Conservation (phyloP, 2,329 filamentous ascomycete species). For the Fusarium nurragi region DNA sequence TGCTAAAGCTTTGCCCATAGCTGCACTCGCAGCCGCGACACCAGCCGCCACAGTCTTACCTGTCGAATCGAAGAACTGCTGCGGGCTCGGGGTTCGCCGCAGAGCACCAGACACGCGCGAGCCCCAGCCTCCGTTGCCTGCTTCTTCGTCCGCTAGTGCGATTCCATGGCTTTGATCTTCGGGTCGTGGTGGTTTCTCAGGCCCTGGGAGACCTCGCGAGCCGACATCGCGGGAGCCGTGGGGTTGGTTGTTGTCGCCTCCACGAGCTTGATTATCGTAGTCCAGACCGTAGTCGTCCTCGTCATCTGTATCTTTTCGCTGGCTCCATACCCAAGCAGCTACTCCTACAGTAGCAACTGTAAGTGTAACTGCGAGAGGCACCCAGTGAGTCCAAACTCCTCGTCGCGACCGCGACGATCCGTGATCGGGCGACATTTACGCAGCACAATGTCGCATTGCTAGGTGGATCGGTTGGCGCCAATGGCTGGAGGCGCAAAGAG, state of each 20-base stretch:
- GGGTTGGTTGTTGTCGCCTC: conserved; percentile 63
- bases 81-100: conserved; percentile 83
- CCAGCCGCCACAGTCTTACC: conserved; percentile 83
- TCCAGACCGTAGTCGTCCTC: conserved; percentile 63
- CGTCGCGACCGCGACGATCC: conserved; percentile 68
- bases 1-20: conserved; percentile 81
- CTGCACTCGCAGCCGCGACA: conserved; percentile 83
- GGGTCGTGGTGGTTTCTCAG: conserved; percentile 51
- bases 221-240: conserved; percentile 52
- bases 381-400: conserved; percentile 82
- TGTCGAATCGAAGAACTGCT: conserved; percentile 86
- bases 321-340: conserved; percentile 93
- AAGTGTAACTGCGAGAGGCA: conserved; percentile 86
- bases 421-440: conserved; percentile 69
- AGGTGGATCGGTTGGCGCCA: conserved; percentile 35
- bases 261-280: conserved; percentile 60
- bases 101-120: conserved; percentile 83
- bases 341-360: conserved; percentile 87
- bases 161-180: conserved; percentile 57
- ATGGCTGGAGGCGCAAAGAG: conserved; percentile 34
- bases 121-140: conserved; percentile 66
- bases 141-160: conserved; percentile 43
- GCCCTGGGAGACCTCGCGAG: conserved; percentile 48
- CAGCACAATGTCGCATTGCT: conserved; percentile 50
- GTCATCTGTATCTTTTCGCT: conserved; percentile 79